Evolutionary conservation across 2,329 filamentous ascomycete genomes (phyloP).

Genomic region (Talaromyces amestolkiae): DNA sequence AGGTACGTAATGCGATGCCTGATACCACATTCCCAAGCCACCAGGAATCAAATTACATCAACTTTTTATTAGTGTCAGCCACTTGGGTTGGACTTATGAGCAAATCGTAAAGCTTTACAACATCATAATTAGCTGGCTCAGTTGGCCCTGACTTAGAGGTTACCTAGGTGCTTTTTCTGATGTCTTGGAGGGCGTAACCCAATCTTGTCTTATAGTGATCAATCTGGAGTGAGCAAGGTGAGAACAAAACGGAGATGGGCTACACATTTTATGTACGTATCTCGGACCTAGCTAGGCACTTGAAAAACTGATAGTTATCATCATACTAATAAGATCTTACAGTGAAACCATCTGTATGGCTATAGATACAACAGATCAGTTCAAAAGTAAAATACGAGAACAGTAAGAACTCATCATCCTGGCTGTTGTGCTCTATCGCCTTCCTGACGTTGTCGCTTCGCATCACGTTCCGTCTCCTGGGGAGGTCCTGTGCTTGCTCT

Average conservation of each 20-base stretch:
- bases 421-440: slow-evolving; percentile 19
- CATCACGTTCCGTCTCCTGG: slow-evolving; percentile 38
- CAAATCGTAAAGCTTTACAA: too few species aligned
- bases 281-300: not conserved
- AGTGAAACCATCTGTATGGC: not conserved
- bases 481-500: slow-evolving; percentile 39
- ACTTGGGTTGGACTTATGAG: not conserved
- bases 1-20: not conserved
- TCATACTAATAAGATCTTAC: not conserved
- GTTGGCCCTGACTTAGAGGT: not conserved
- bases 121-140: not conserved
- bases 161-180: not conserved
- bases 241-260: not conserved
- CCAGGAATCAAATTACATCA: not conserved
- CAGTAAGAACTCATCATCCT: not conserved
- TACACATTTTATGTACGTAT: not conserved
- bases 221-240: too few species aligned
- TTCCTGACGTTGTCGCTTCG: slow-evolving; percentile 38
- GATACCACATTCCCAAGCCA: not conserved
- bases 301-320: not conserved
- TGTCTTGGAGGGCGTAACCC: too few species aligned
- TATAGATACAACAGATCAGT: not conserved
- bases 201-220: too few species aligned
- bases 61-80: not conserved
- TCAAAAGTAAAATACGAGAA: not conserved